Percentiles rank a stretch among this genome's conserved stretches.
phyloP scores from a whole-genome alignment of 2,329 filamentous ascomycete genomes.

The Fusarium sp. region DNA sequence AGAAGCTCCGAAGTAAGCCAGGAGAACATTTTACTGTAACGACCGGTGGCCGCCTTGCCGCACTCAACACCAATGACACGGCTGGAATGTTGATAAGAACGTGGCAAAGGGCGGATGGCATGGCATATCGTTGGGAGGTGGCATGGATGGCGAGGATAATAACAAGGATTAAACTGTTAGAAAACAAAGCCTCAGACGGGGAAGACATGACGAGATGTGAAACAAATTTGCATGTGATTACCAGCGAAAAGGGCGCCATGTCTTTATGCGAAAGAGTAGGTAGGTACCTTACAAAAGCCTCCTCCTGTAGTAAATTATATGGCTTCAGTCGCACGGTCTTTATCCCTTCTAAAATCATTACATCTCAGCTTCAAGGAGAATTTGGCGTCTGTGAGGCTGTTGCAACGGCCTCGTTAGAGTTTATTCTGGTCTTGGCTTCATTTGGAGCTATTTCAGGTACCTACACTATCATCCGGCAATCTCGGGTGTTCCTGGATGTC shows the following conservation, averaged over 20 bases:
- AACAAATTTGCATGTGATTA: conserved; percentile 42
- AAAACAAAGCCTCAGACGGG: conserved; percentile 5
- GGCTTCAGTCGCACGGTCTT: not conserved
- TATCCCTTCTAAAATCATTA: not conserved
- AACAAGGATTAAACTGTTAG: not conserved
- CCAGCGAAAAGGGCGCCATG: conserved; percentile 10
- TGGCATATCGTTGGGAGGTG: conserved; percentile 19
- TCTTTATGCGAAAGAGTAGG: conserved; percentile 10
- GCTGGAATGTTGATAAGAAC: conserved; percentile 33
- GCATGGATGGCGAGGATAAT: not conserved
- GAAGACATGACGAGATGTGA: conserved; percentile 30
- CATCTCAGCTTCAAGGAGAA: not conserved
- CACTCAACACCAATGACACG: conserved; percentile 30
- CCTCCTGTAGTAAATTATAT: not conserved
- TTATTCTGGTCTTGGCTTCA: not conserved
- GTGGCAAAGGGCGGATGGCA: conserved; percentile 34
- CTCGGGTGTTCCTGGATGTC: conserved; percentile 7
- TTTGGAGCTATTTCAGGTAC: not conserved
- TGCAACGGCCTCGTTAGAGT: not conserved
- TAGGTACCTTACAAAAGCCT: conserved; percentile 12
- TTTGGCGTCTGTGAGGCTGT: not conserved
- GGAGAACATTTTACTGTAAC: conserved; percentile 3
- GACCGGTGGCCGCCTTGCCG: conserved; percentile 14
- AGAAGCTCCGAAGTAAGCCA: conserved; percentile 15
- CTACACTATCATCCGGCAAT: conserved; percentile 8